These are phyloP conservation scores for Macrotyloma uniflorum DNA, from an alignment of 306 rosid species.

Conservation along the genomic window DNA sequence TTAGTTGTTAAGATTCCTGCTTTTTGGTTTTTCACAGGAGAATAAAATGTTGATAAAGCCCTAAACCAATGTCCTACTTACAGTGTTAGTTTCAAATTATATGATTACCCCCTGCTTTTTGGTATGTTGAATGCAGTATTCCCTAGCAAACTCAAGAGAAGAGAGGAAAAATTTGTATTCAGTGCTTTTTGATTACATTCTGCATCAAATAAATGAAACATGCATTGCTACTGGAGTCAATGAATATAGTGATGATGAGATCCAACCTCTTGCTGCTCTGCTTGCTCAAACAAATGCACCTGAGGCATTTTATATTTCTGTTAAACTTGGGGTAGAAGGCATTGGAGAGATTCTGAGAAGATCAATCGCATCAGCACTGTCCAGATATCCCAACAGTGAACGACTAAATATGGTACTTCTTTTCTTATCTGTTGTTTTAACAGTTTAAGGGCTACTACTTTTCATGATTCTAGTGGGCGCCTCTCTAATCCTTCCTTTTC, in stretches of 20 bases:
- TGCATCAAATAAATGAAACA: slow-evolving; percentile 84
- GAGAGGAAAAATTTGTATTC: slow-evolving; percentile 87
- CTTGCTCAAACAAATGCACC: slow-evolving; percentile 90
- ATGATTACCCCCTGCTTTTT: slow-evolving; percentile 10
- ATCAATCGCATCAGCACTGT: slow-evolving; percentile 75
- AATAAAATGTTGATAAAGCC: slow-evolving; percentile 20
- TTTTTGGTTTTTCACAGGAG: neutral
- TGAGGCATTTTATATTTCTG: slow-evolving; percentile 88
- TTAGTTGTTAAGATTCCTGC: slow-evolving; percentile 19
- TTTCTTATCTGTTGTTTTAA: slow-evolving; percentile 18
- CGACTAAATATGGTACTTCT: slow-evolving; percentile 75
- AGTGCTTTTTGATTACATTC: slow-evolving; percentile 90
- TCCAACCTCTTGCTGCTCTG: slow-evolving; percentile 87
- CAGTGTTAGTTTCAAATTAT: slow-evolving; percentile 24
- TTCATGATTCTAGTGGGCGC: slow-evolving; percentile 7
- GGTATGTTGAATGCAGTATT: slow-evolving; percentile 68
- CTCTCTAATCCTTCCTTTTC: neutral
- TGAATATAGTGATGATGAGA: slow-evolving; percentile 85
- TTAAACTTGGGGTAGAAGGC: slow-evolving; percentile 95
- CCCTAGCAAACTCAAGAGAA: slow-evolving; percentile 85
- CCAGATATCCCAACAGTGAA: slow-evolving; percentile 81
- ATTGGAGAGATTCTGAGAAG: slow-evolving; percentile 91
- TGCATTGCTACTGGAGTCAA: slow-evolving; percentile 68
- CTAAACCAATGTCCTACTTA: slow-evolving; percentile 5
- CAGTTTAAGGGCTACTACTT: slow-evolving; percentile 21